Conservation (phyloP, 352 stramenopile genomes). For the Globisporangium yorkense region DNA sequence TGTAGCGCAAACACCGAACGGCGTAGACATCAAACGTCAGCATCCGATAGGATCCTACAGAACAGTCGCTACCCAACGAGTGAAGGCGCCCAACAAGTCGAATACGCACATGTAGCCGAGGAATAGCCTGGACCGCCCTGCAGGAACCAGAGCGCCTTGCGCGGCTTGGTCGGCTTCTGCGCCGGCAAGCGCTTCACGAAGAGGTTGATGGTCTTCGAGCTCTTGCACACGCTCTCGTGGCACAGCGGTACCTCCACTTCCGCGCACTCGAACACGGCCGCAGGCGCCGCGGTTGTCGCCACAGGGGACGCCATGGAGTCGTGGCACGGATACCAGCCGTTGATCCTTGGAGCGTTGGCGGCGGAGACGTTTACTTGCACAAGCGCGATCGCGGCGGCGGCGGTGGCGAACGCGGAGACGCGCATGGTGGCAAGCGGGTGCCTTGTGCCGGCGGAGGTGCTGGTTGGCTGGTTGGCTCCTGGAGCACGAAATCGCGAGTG, state of each 20-base stretch:
- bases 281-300: background rate
- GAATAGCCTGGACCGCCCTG: slow-evolving; percentile 16
- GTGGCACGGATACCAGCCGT: slow-evolving; percentile 56
- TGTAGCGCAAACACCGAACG: too few species aligned
- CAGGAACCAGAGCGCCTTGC: slow-evolving; percentile 15
- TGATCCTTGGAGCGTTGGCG: slow-evolving; percentile 13
- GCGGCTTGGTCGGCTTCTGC: background rate
- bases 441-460: background rate
- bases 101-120: slow-evolving; percentile 2
- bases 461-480: background rate
- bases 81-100: too few species aligned
- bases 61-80: too few species aligned
- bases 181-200: slow-evolving; percentile 29
- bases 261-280: slow-evolving; percentile 31
- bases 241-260: slow-evolving; percentile 61
- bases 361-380: background rate
- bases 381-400: background rate
- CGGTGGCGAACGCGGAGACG: background rate
- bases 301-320: background rate
- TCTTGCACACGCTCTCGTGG: slow-evolving; percentile 54
- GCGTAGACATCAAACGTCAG: too few species aligned
- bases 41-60: too few species aligned
- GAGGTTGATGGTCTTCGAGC: slow-evolving; percentile 44
- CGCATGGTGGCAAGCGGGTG: background rate
- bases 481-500: background rate